phyloP scores from a whole-genome alignment of 177 flowering plant species.

The Vitis hybrid region DNA sequence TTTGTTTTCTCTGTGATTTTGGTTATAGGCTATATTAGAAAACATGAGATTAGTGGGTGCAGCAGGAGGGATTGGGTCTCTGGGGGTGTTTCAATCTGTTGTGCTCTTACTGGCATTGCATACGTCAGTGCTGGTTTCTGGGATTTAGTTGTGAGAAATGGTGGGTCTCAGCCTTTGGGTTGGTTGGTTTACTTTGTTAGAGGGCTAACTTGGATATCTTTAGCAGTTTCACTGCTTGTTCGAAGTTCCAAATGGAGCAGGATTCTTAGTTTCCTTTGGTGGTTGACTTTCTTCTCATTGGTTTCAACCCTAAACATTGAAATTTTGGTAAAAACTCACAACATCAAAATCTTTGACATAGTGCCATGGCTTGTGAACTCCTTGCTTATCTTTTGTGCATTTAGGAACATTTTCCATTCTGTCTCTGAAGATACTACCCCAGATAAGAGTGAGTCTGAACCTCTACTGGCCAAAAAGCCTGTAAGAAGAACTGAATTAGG shows the following conservation, averaged over 20 bases:
- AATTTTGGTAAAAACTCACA: slow-evolving; percentile 21
- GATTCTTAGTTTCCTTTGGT: slow-evolving; percentile 50
- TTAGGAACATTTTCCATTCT: slow-evolving; percentile 20
- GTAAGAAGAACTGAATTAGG: slow-evolving; percentile 15
- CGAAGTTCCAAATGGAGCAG: slow-evolving; percentile 33
- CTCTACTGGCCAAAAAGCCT: slow-evolving; percentile 34
- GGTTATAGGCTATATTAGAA: slow-evolving; percentile 27
- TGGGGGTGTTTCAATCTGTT: slow-evolving; percentile 42
- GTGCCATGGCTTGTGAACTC: slow-evolving; percentile 51
- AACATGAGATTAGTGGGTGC: slow-evolving; percentile 3
- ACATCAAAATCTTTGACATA: slow-evolving; percentile 33
- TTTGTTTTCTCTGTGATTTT: slow-evolving; percentile 37
- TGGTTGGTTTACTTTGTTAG: slow-evolving; percentile 40
- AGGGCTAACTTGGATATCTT: slow-evolving; percentile 57
- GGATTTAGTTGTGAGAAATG: slow-evolving; percentile 17
- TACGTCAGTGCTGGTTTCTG: slow-evolving; percentile 35
- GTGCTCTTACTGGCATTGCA: slow-evolving; percentile 38
- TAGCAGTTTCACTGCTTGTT: slow-evolving; percentile 45
- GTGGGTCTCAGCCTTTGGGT: slow-evolving; percentile 6
- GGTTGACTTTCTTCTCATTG: slow-evolving; percentile 48
- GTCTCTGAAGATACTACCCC: slow-evolving; percentile 4
- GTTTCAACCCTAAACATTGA: slow-evolving; percentile 43
- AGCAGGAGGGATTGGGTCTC: slow-evolving; percentile 31
- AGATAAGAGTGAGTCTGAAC: slow-evolving; percentile 37
- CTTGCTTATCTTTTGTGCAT: slow-evolving; percentile 57